Base-by-base conservation (phyloP, 2,329 filamentous ascomycete species). In the Colletotrichum tabaci region DNA sequence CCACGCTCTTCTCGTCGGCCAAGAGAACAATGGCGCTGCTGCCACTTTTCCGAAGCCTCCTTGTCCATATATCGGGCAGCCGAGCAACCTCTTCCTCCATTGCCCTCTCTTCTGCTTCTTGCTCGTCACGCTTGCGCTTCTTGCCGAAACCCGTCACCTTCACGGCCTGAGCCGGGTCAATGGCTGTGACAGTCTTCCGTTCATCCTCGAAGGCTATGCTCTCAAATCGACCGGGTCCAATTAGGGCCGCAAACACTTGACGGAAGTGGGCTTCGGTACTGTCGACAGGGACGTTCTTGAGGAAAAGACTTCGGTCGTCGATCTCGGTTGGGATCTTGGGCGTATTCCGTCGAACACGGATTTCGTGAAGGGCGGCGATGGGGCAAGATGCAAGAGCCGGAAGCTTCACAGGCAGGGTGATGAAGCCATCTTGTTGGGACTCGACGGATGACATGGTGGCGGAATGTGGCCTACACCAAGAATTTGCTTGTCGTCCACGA, bases 261-360 rank as follows among this genome's bases (percentile, higher is more conserved):
- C 94, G 91, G 52, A 98, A 87, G 77, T 95, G 93, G 1, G 86
- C 81, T 67, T 94, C 91, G 5, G 94, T 97, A 71, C 94, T 92
- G 79, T 98, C 95, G 74, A 92, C 87, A 8, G 96, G 96, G 0
- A 97, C 84, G 77, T 99, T 98, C 74, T 95, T 93, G n/a, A 97
- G 80, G 82, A 98, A 99, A 21, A 99, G 87, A 73, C 93, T 95
- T 76, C 95, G 91, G 18, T 90, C 85, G 76, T 96, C 93, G 80
- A 93, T 88, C 66, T 88, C 86, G 9, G 92, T 93, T 16, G 93
- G 90, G 50, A 93, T 88, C 82, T 93, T 94, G 72, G 96, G 95
- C 56, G 91, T 88, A 82, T 98, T 95, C 66, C 90, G 90, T 75
- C 94, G 94, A 66, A 98, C 84, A 84, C 98, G 98, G 77, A 98